A percentile compares a stretch with the other conserved stretches of the same genome.
These are phyloP conservation scores for Microbotryum saponariae DNA, from an alignment of 1,284 basidiomycete species.

Conservation along the genomic window DNA sequence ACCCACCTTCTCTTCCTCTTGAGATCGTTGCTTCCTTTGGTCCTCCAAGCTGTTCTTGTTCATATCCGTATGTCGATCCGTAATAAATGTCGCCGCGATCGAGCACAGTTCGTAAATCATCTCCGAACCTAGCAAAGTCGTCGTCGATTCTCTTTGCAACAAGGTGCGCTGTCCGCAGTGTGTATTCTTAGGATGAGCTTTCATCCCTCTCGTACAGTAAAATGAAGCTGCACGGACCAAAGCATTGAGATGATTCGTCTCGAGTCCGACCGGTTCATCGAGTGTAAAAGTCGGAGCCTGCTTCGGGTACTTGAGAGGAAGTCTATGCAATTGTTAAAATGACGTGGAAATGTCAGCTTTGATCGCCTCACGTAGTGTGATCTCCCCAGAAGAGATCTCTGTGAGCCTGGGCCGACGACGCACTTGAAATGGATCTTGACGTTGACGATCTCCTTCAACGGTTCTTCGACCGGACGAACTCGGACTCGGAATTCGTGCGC, in stretches of 20 bases:
- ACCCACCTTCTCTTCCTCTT: slow-evolving; percentile 28
- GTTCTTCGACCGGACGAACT: slow-evolving; percentile 31
- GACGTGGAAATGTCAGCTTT: not conserved
- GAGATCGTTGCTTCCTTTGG: slow-evolving; percentile 23
- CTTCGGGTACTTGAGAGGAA: slow-evolving; percentile 33
- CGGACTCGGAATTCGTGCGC: slow-evolving; percentile 33
- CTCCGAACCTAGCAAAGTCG: slow-evolving; percentile 24
- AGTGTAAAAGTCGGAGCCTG: slow-evolving; percentile 26
- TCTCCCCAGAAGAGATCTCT: not conserved
- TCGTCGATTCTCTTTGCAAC: slow-evolving; percentile 16
- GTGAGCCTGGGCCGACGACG: not conserved
- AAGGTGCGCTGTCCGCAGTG: slow-evolving; percentile 6
- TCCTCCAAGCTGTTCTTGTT: slow-evolving; percentile 30
- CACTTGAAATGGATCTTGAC: slow-evolving; percentile 35
- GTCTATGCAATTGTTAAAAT: slow-evolving; percentile 6
- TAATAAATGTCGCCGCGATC: slow-evolving; percentile 30
- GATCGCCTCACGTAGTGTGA: too few relatives aligned
- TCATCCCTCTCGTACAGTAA: not conserved
- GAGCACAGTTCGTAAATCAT: slow-evolving; percentile 35
- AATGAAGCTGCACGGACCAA: slow-evolving; percentile 12
- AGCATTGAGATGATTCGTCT: slow-evolving; percentile 17
- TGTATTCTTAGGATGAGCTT: not conserved
- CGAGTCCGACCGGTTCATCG: slow-evolving; percentile 27
- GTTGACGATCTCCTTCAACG: slow-evolving; percentile 29
- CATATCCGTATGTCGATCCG: slow-evolving; percentile 29